Conservation (phyloP, 805 yeast species). For the Priceomyces haplophilus region DNA sequence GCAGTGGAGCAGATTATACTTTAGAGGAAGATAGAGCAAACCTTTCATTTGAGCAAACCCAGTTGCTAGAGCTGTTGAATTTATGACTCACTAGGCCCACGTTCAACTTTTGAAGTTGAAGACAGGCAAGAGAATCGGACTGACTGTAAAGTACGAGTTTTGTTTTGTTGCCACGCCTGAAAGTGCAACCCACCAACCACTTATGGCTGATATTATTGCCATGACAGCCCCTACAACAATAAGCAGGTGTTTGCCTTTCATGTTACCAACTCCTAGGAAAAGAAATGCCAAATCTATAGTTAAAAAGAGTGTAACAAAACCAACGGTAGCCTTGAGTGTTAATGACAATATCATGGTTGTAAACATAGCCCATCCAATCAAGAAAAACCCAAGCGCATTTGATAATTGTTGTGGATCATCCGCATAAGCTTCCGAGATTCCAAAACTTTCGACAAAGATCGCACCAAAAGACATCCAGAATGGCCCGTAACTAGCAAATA, state of each 20-base stretch:
- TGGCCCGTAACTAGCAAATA: constrained; percentile 52
- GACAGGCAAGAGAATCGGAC: constrained; percentile 39
- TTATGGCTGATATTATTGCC: constrained; percentile 51
- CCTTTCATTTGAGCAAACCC: constrained; percentile 52
- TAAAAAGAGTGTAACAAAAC: constrained; percentile 51
- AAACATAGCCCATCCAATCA: constrained; percentile 64
- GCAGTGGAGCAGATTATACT: neutral
- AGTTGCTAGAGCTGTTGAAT: constrained; percentile 46
- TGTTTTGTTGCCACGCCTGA: constrained; percentile 56
- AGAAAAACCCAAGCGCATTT: constrained; percentile 56
- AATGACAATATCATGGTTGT: constrained; percentile 55
- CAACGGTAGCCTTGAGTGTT: constrained; percentile 50
- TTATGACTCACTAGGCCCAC: constrained; percentile 6
- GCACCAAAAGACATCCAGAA: constrained; percentile 53
- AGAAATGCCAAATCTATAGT: constrained; percentile 54
- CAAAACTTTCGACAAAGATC: constrained; percentile 53
- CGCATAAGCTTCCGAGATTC: constrained; percentile 46
- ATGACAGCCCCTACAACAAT: constrained; percentile 55
- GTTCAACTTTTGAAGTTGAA: neutral
- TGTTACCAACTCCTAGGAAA: constrained; percentile 49
- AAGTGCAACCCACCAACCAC: constrained; percentile 59
- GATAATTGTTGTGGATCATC: constrained; percentile 39
- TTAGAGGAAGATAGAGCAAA: constrained; percentile 25
- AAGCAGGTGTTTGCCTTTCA: constrained; percentile 30
- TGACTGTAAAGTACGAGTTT: constrained; percentile 54